Evolutionary conservation across 305 asterid genomes (phyloP).

Genomic region (Fraxinus albicans): DNA sequence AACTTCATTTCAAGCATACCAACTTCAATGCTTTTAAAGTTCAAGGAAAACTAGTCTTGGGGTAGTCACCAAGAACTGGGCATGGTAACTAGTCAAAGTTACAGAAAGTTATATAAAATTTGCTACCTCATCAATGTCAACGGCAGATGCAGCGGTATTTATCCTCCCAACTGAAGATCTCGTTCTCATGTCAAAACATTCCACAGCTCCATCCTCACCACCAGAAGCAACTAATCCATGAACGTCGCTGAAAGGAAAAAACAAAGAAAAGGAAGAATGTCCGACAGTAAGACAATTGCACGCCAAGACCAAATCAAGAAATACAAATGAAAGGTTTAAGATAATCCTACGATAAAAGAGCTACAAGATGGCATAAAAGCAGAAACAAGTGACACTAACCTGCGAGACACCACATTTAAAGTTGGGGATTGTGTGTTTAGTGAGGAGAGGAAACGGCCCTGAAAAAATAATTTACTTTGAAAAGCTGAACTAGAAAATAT

Average conservation of each 20-base stretch:
- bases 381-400: conserved; percentile 45
- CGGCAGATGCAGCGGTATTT: conserved; percentile 58
- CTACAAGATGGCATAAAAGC: not conserved
- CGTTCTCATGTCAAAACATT: conserved; percentile 87
- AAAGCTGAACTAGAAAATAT: not conserved
- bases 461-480: conserved; percentile 23
- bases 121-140: conserved; percentile 67
- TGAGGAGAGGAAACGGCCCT: conserved; percentile 91
- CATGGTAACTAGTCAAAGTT: not conserved
- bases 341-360: conserved; percentile 4
- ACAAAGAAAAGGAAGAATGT: not conserved
- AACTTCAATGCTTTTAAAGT: not conserved
- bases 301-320: not conserved
- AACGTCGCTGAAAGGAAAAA: conserved; percentile 48
- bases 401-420: conserved; percentile 80
- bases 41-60: not conserved
- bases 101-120: conserved; percentile 13
- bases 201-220: conserved; percentile 93
- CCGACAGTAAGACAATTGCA: not conserved
- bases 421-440: conserved; percentile 84
- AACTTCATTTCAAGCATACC: not conserved
- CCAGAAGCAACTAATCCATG: conserved; percentile 92
- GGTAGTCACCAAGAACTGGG: not conserved
- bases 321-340: not conserved
- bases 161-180: conserved; percentile 85